Percentiles rank a stretch among this genome's conserved stretches.
These are phyloP conservation scores for Tuber magnatum DNA, from an alignment of 495 filamentous ascomycete genomes.

Conservation along the genomic window DNA sequence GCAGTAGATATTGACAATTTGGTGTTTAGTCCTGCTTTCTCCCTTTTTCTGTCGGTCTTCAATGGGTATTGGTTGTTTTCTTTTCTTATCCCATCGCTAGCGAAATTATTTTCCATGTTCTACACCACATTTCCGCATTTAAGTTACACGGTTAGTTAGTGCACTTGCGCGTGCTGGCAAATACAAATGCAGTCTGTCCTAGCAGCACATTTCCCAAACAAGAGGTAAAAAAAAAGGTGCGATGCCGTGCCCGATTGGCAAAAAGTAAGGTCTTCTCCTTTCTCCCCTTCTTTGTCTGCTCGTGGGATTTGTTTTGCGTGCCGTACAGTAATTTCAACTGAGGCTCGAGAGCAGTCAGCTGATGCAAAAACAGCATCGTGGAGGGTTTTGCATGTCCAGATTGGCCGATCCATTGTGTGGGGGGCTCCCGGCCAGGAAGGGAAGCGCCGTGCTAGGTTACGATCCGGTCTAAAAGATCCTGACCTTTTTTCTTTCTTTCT, in stretches of 20 bases:
- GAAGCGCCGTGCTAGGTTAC: background rate
- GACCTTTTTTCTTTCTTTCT: background rate
- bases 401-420: background rate
- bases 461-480: background rate
- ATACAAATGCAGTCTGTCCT: background rate
- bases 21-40: conserved; percentile 14
- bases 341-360: background rate
- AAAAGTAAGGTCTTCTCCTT: background rate
- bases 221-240: background rate
- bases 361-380: background rate
- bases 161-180: background rate
- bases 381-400: background rate
- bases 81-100: conserved; percentile 16
- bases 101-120: conserved; percentile 15
- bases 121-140: background rate
- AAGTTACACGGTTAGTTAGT: background rate
- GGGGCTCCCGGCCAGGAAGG: background rate
- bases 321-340: background rate
- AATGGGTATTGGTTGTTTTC: conserved; percentile 9
- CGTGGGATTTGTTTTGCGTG: background rate
- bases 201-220: background rate
- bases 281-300: background rate
- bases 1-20: conserved; percentile 1
- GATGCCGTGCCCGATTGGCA: background rate
- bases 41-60: conserved; percentile 7